Base-by-base conservation (phyloP, 2,329 filamentous ascomycete species). In the Claviceps sp. region DNA sequence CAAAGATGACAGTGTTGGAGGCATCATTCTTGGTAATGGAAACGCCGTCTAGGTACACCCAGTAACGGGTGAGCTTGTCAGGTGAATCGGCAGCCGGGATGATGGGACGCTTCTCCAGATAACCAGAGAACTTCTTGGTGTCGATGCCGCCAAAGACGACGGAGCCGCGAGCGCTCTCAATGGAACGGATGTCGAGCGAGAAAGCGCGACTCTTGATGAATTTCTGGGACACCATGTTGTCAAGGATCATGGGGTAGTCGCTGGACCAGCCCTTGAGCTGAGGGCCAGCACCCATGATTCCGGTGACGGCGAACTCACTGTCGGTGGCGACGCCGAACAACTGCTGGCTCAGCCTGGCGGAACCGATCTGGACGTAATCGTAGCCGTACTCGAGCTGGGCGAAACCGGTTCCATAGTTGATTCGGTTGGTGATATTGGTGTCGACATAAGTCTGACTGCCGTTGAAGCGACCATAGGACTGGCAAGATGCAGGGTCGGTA, bases 61-160 rank as follows among this genome's bases (percentile, higher is more conserved):
- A 73, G 64, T 73, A 75, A 16, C 66, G 65, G 26, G 64, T 66
- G 44, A 57, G 55, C 3, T 59, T 57, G 50, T 69, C 66, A 26
- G 66, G 66, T 4, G 66, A 61, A 6, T 66, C 55, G 5, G 61
- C 66, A 4, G 66, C 59, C 16, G 72, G 70, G 55, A 81, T 69
- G 55, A 84, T 77, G 44, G 80, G 77, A 1, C 80, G 66, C 49
- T 75, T 78, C 56, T 73, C 64, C 2, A 85, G 72, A 3, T 63
- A 60, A 17, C 80, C 81, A 2, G 67, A 65, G 58, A 72, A 82
- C 60, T 80, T 81, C 51, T 67, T 72, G 3, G 68, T 75, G 57
- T 82, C 75, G 48, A 81, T 70, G 17, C 79, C 78, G 19, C 78
- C 78, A 48, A 80, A 82, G 22, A 81, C 61, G 22, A 65, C 64